Base-by-base conservation (phyloP, 2,329 filamentous ascomycete genomes). In the Sphaceloma murrayae region DNA sequence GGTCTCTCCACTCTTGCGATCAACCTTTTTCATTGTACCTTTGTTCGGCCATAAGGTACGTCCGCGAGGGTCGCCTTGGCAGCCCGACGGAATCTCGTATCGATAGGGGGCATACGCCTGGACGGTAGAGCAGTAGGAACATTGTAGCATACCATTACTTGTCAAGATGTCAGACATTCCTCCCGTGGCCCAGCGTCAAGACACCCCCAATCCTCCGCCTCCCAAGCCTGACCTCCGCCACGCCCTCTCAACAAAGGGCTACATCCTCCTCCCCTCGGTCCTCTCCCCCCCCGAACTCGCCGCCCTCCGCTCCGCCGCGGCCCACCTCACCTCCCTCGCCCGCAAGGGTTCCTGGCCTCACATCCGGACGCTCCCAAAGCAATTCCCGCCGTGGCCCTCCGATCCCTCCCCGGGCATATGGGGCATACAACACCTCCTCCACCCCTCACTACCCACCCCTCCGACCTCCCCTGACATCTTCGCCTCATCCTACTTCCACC, bases 341-440 rank as follows among this genome's bases (percentile, higher is more conserved):
- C 77, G 83, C 50, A 54, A 67, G n/a, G 85, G 85, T 27, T 57
- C 70, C 50, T 94, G 86, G 86, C 84, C 84, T 2, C 74, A 82
- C 63, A 78, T 93, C 56, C 82, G 86, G 51, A 89, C 84, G 0
- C 75, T 91, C 2, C 84, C 84, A 44, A 93, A 93, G 63, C 86
- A 94, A 63, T 94, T 94, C 65, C 87, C 86, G 1, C 87, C 87
- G 0, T 94, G 86, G 86, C 69, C 68, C n/a, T 67, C 69, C 39
- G 53, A 58, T 11, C 51, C 50, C 13, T 66, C 69, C 0, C 63
- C 67, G 42, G 85, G 85, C 14, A 93, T 94, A 62, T 94, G 86
- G 87, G 86, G 85, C 51, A 81, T 93, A 2, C 86, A 94, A 68
- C 83, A 88, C 62, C 72, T 94, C 4, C 70, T 94, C 55, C 80